Evolutionary conservation across 2,329 filamentous ascomycete species (phyloP).

Genomic region (Stagonosporopsis tanaceti): DNA sequence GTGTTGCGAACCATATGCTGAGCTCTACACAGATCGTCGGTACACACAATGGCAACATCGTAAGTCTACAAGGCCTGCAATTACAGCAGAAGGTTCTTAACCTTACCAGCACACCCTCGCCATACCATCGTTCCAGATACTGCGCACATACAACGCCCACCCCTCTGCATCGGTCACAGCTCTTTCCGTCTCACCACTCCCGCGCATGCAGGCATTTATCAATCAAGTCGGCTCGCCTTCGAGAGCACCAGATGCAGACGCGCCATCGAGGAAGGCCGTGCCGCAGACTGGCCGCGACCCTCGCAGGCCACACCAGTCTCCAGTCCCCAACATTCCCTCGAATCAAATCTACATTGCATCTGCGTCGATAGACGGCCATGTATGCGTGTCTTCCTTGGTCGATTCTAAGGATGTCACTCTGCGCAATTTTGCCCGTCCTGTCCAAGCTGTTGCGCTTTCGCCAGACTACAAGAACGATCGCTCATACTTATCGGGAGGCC

Average conservation of each 20-base stretch:
- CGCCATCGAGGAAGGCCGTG: slow-evolving; percentile 51
- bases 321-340: slow-evolving; percentile 76
- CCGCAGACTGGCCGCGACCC: slow-evolving; percentile 48
- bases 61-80: slow-evolving; percentile 57
- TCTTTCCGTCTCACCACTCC: slow-evolving; percentile 86
- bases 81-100: slow-evolving; percentile 13
- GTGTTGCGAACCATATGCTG: slow-evolving; percentile 71
- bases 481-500: slow-evolving; percentile 88
- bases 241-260: slow-evolving; percentile 42
- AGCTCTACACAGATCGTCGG: slow-evolving; percentile 74
- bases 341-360: slow-evolving; percentile 95
- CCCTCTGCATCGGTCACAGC: slow-evolving; percentile 83
- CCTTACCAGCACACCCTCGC: slow-evolving; percentile 78
- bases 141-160: slow-evolving; percentile 91
- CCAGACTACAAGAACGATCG: slow-evolving; percentile 91
- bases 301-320: slow-evolving; percentile 62
- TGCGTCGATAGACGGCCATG: slow-evolving; percentile 93
- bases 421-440: slow-evolving; percentile 90
- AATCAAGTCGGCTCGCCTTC: slow-evolving; percentile 21
- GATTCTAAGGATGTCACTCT: slow-evolving; percentile 90
- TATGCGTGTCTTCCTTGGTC: slow-evolving; percentile 86
- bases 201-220: slow-evolving; percentile 63
- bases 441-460: slow-evolving; percentile 92
- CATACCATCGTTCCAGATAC: slow-evolving; percentile 78
- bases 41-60: slow-evolving; percentile 96